phyloP scores from a whole-genome alignment of 495 filamentous ascomycete species.

The Annulohypoxylon maeteangense region DNA sequence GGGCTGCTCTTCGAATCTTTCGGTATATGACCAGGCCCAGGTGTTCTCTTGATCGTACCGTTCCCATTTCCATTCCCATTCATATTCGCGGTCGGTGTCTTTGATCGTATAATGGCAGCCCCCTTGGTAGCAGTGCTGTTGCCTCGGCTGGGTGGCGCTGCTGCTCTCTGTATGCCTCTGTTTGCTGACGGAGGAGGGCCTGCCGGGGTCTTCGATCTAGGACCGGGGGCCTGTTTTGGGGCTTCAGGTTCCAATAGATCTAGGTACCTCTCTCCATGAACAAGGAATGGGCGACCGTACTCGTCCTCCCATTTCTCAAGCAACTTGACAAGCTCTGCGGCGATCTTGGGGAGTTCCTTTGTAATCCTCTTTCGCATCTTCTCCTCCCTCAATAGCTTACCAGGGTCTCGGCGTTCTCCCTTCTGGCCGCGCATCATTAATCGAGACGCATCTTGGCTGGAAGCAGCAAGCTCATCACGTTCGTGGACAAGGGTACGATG shows the following conservation, averaged over 20 bases:
- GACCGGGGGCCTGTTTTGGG: conserved; percentile 68
- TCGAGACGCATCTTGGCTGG: conserved; percentile 92
- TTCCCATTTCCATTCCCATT: conserved; percentile 22
- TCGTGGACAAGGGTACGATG: conserved; percentile 88
- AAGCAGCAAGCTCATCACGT: conserved; percentile 83
- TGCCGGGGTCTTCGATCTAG: conserved; percentile 83
- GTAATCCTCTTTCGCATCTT: conserved; percentile 97
- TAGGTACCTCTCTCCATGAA: conserved; percentile 90
- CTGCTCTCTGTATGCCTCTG: conserved; percentile 53
- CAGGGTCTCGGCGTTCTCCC: conserved; percentile 91
- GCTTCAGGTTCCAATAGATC: conserved; percentile 75
- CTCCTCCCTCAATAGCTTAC: conserved; percentile 93
- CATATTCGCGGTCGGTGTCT: conserved; percentile 68
- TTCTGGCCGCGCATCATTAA: conserved; percentile 89
- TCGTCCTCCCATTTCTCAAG: conserved; percentile 94
- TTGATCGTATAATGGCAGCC: conserved; percentile 65
- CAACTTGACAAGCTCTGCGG: conserved; percentile 78
- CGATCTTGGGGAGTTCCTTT: conserved; percentile 94
- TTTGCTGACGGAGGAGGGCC: conserved; percentile 64
- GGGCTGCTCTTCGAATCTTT: conserved; percentile 64
- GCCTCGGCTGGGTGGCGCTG: conserved; percentile 53
- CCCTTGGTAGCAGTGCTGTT: conserved; percentile 53
- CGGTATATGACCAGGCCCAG: conserved; percentile 36
- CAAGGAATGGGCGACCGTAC: conserved; percentile 89
- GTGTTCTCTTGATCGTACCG: conserved; percentile 43